These are phyloP conservation scores for Botrytis hyacinthi DNA, from an alignment of 2,329 filamentous ascomycete species.

Conservation along the genomic window DNA sequence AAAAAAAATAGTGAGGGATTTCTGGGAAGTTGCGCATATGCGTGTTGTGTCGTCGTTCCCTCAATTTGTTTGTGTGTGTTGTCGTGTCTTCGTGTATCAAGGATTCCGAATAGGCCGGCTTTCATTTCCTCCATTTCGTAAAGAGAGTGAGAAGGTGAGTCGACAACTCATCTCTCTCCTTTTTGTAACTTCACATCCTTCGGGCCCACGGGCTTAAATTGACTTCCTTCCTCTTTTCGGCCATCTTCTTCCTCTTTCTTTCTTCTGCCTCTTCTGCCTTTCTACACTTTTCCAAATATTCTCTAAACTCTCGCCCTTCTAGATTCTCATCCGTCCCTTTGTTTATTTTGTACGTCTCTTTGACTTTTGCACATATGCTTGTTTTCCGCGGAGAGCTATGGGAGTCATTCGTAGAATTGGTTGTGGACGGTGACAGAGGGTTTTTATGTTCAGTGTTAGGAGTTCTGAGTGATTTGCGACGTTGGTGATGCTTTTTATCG, in stretches of 20 bases:
- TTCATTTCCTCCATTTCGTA: neutral
- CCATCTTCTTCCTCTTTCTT: slow-evolving; percentile 38
- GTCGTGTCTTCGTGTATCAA: neutral
- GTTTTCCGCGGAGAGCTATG: neutral
- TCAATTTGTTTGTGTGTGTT: neutral
- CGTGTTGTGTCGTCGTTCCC: neutral
- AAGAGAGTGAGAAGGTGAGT: neutral
- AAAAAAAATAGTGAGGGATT: neutral
- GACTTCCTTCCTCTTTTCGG: slow-evolving; percentile 44
- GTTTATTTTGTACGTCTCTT: neutral
- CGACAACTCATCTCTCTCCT: neutral
- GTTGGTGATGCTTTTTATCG: neutral
- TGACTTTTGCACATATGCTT: neutral
- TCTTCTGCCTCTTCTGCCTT: slow-evolving; percentile 17
- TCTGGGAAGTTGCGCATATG: neutral
- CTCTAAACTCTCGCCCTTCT: slow-evolving; percentile 11
- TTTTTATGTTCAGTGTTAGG: slow-evolving; percentile 10
- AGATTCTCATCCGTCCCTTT: neutral
- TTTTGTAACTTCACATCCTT: slow-evolving; percentile 15
- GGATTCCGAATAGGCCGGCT: neutral
- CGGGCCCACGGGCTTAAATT: slow-evolving; percentile 38
- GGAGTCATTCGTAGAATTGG: slow-evolving; percentile 13
- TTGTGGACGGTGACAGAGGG: slow-evolving; percentile 14
- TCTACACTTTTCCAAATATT: slow-evolving; percentile 20
- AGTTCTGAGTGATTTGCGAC: neutral